Percentiles rank a stretch among this genome's conserved stretches.
Conservation (phyloP, 129 eudicot species). For the Escallonia herrerae region DNA sequence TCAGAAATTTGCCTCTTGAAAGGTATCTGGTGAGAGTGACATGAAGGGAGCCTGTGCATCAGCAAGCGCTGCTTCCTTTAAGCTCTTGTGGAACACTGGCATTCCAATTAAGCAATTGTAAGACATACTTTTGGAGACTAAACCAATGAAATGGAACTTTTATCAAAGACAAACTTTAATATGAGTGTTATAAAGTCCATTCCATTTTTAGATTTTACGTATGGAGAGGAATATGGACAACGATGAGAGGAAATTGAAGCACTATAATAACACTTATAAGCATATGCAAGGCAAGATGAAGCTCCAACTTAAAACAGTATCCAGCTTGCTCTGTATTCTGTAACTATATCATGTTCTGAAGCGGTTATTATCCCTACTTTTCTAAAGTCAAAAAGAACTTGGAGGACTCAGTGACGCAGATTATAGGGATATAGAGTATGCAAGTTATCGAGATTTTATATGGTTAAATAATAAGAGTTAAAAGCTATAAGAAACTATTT, state of each 20-base stretch:
- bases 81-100: conserved; percentile 13
- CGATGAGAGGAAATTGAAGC: background rate
- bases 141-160: conserved; percentile 21
- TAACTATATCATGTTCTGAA: too few relatives aligned
- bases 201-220: conserved; percentile 17
- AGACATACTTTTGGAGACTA: conserved; percentile 21
- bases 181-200: conserved; percentile 10
- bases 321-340: too few relatives aligned
- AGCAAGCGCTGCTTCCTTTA: conserved; percentile 32
- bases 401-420: too few relatives aligned
- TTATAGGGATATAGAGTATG: too few relatives aligned
- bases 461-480: too few relatives aligned
- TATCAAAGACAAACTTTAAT: background rate
- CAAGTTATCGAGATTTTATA: too few relatives aligned
- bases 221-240: background rate
- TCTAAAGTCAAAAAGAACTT: too few relatives aligned
- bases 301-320: too few relatives aligned
- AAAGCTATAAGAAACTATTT: too few relatives aligned
- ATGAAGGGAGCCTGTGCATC: conserved; percentile 35
- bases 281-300: too few relatives aligned
- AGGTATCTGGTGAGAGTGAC: conserved; percentile 18
- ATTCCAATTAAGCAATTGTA: conserved; percentile 19
- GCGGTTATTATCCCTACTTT: too few relatives aligned
- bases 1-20: conserved; percentile 25
- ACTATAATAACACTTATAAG: too few relatives aligned